Conservation (phyloP, 2,329 filamentous ascomycete genomes). For the Fusarium sp. region DNA sequence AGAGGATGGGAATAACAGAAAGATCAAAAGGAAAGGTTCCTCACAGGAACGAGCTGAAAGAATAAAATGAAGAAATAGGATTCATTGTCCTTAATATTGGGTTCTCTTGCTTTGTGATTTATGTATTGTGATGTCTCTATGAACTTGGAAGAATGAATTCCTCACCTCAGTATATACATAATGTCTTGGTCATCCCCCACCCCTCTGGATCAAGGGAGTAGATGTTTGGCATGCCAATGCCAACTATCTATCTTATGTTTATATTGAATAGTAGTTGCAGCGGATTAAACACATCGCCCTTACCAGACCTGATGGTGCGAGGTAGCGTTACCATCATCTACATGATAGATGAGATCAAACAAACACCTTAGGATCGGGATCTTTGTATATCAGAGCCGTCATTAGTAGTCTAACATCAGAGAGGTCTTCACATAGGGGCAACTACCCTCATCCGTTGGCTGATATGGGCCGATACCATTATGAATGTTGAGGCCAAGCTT, state of each 20-base stretch:
- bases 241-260: no score
- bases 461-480: background rate
- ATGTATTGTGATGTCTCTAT: background rate
- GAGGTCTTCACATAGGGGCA: background rate
- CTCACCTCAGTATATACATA: background rate
- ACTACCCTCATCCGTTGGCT: no score
- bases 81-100: constrained; percentile 19
- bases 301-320: background rate
- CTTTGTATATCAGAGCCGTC: background rate
- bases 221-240: background rate
- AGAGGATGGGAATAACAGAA: constrained; percentile 15
- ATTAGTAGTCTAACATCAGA: background rate
- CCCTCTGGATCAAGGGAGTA: background rate
- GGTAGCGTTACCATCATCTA: background rate
- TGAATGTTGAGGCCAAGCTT: background rate
- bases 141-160: background rate
- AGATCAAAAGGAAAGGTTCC: constrained; percentile 34
- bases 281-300: background rate
- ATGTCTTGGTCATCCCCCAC: background rate
- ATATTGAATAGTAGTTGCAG: background rate
- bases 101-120: background rate
- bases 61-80: constrained; percentile 35
- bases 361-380: background rate
- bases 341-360: background rate
- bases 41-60: constrained; percentile 32